Percentiles rank a stretch among this genome's conserved stretches.
Conservation (phyloP, 768 basidiomycete species). For the Kwoniella heveanensis region DNA sequence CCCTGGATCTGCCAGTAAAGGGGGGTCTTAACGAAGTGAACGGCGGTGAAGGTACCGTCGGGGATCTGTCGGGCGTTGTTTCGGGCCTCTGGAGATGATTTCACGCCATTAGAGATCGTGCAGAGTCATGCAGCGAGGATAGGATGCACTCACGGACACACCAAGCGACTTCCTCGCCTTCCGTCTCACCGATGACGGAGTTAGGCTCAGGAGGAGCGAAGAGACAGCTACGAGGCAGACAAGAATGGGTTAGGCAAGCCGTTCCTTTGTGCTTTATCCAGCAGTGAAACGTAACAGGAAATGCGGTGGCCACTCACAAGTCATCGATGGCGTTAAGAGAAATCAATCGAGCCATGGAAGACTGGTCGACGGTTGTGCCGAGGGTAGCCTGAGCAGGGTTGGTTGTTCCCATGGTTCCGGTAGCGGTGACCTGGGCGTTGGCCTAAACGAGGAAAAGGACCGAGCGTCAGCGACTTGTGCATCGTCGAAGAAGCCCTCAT, state of each 20-base stretch:
- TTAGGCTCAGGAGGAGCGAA: slow-evolving; percentile 47
- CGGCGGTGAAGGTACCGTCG: slow-evolving; percentile 56
- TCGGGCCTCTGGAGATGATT: slow-evolving; percentile 52
- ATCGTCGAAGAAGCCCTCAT: too few relatives aligned
- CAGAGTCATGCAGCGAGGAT: background rate
- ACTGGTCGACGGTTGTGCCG: slow-evolving; percentile 55
- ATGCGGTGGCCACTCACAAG: slow-evolving; percentile 38
- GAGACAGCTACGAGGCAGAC: slow-evolving; percentile 41
- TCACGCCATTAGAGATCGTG: background rate
- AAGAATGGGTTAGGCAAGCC: background rate
- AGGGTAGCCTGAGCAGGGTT: slow-evolving; percentile 50
- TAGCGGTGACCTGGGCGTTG: slow-evolving; percentile 53
- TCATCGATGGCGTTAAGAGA: slow-evolving; percentile 56
- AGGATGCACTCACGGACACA: slow-evolving; percentile 50
- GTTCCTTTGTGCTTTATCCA: background rate
- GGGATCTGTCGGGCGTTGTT: slow-evolving; percentile 60
- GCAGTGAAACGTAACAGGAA: background rate
- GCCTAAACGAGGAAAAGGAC: slow-evolving; percentile 6
- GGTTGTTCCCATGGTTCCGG: slow-evolving; percentile 49
- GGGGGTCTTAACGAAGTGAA: slow-evolving; percentile 60
- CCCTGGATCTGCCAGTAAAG: slow-evolving; percentile 58
- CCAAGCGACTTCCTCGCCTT: slow-evolving; percentile 57
- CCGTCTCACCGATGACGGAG: slow-evolving; percentile 56
- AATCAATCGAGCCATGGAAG: slow-evolving; percentile 50
- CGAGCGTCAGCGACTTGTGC: background rate